phyloP scores from a whole-genome alignment of 1,139 yeast species.

The Geotrichum fermentans region DNA sequence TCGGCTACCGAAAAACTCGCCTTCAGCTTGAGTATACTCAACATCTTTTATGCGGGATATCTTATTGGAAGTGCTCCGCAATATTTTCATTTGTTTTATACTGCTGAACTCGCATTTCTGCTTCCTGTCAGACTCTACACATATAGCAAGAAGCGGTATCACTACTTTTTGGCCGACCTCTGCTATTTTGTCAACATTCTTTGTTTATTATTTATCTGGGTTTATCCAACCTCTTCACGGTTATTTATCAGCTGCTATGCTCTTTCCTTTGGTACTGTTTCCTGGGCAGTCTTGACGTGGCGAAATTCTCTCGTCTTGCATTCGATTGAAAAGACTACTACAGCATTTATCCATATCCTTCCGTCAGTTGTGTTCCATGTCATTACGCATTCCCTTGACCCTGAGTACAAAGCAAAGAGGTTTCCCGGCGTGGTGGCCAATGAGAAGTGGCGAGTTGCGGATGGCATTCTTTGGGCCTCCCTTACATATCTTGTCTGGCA shows the following conservation, averaged over 20 bases:
- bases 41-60: conserved; percentile 67
- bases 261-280: conserved; percentile 78
- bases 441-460: conserved; percentile 63
- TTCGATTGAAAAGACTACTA: conserved; percentile 88
- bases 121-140: conserved; percentile 85
- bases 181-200: conserved; percentile 85
- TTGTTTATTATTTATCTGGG: conserved; percentile 71
- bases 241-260: conserved; percentile 81
- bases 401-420: conserved; percentile 49
- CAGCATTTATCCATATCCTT: conserved; percentile 82
- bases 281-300: conserved; percentile 96
- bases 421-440: conserved; percentile 77
- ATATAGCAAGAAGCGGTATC: conserved; percentile 72
- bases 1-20: conserved; percentile 76
- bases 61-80: conserved; percentile 75
- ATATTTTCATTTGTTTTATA: conserved; percentile 71
- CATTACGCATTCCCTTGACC: conserved; percentile 71
- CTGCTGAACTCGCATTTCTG: conserved; percentile 54
- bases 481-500: conserved; percentile 93
- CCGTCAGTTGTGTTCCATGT: conserved; percentile 90
- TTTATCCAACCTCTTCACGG: conserved; percentile 64
- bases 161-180: conserved; percentile 85
- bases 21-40: conserved; percentile 67
- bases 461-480: conserved; percentile 75
- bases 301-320: conserved; percentile 88